Evolutionary conservation across 495 filamentous ascomycete species (phyloP).

Genomic region (Jackrogersella multiformis): DNA sequence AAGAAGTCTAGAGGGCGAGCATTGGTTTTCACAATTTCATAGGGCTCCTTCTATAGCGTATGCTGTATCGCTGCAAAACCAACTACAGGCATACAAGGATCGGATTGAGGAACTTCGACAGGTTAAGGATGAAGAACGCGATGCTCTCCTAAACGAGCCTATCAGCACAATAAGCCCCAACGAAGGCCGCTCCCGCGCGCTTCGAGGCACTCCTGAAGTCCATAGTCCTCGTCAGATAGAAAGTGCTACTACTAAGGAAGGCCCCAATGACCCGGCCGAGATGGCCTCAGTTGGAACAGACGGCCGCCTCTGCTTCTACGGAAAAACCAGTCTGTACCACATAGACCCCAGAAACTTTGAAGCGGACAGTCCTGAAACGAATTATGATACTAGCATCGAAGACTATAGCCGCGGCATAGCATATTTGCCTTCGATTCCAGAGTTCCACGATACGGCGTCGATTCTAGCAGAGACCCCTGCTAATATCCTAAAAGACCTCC

Average conservation of each 20-base stretch:
- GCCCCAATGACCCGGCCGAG: not conserved
- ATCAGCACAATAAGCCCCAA: constrained; percentile 20
- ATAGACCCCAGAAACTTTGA: constrained; percentile 17
- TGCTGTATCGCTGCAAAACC: constrained; percentile 8
- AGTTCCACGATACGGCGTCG: not conserved
- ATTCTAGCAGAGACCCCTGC: constrained; percentile 1
- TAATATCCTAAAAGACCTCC: constrained; percentile 1
- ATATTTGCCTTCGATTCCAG: not conserved
- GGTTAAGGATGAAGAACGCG: constrained; percentile 15
- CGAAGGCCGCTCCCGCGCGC: constrained; percentile 11
- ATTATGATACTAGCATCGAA: constrained; percentile 1
- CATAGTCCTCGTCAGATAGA: not conserved
- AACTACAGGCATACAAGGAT: constrained; percentile 12
- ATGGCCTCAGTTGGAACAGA: constrained; percentile 17
- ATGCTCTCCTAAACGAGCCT: constrained; percentile 11
- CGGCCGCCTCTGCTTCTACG: constrained; percentile 20
- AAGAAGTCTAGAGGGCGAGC: not conserved
- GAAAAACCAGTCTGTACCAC: constrained; percentile 22
- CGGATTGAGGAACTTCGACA: constrained; percentile 6
- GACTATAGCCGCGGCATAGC: not conserved
- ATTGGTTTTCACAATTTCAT: not conserved
- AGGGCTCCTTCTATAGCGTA: constrained; percentile 7
- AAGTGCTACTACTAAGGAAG: not conserved
- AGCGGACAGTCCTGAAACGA: constrained; percentile 6
- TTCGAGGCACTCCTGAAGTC: not conserved